Evolutionary conservation across 176 grass and related monocot species (phyloP).

Genomic region (Oryza brachyantha): DNA sequence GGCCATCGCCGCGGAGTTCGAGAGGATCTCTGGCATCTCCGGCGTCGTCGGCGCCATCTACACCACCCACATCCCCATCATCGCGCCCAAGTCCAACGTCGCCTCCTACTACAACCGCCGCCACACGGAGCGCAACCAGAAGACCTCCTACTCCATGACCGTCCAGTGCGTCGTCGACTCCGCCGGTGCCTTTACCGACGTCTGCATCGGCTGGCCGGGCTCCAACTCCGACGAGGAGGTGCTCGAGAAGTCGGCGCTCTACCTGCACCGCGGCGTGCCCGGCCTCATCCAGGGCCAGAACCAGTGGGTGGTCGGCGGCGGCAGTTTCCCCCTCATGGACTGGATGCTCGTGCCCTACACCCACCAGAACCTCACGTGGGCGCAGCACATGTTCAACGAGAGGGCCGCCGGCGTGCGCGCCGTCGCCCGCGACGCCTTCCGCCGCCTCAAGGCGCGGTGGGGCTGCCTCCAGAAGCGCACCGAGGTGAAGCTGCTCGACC

Average conservation of each 20-base stretch:
- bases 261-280: slow-evolving; percentile 43
- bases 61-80: slow-evolving; percentile 84
- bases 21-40: slow-evolving; percentile 53
- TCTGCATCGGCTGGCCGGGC: slow-evolving; percentile 66
- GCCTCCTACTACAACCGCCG: slow-evolving; percentile 75
- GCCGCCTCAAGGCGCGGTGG: slow-evolving; percentile 68
- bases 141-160: slow-evolving; percentile 73
- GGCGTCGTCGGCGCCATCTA: slow-evolving; percentile 72
- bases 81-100: slow-evolving; percentile 73
- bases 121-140: slow-evolving; percentile 81
- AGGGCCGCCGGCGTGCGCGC: slow-evolving; percentile 41
- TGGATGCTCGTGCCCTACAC: slow-evolving; percentile 83
- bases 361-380: slow-evolving; percentile 71
- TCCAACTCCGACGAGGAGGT: slow-evolving; percentile 63
- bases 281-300: slow-evolving; percentile 34
- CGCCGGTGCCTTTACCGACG: slow-evolving; percentile 70
- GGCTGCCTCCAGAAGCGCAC: slow-evolving; percentile 72
- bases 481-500: slow-evolving; percentile 73
- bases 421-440: slow-evolving; percentile 53
- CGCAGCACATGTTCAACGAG: slow-evolving; percentile 85
- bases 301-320: slow-evolving; percentile 57
- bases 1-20: slow-evolving; percentile 25
- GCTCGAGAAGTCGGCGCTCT: slow-evolving; percentile 59
- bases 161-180: slow-evolving; percentile 76
- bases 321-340: slow-evolving; percentile 63